Evolutionary conservation across 495 filamentous ascomycete species (phyloP).

Genomic region (Penicillium fimorum): DNA sequence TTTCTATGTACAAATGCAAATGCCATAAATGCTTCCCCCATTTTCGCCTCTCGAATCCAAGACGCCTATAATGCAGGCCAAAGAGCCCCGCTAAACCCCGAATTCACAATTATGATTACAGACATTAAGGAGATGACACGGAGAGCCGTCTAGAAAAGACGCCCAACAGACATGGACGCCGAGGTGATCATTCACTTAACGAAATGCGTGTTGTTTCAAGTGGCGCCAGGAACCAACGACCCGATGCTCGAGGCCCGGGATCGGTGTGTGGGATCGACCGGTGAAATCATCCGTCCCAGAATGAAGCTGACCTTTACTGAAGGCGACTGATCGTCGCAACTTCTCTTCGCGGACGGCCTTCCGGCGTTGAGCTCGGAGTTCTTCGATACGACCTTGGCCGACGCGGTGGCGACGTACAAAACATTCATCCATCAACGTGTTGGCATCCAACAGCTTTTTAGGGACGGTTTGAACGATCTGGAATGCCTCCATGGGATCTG

Average conservation of each 20-base stretch:
- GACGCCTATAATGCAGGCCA: constrained; percentile 18
- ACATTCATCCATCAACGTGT: constrained; percentile 74
- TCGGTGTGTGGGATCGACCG: constrained; percentile 30
- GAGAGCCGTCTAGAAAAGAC: not conserved
- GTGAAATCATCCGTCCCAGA: constrained; percentile 41
- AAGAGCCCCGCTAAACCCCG: not conserved
- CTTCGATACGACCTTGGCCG: constrained; percentile 60
- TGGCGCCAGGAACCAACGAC: constrained; percentile 43
- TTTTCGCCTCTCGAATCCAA: constrained; percentile 5
- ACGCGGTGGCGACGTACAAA: constrained; percentile 79
- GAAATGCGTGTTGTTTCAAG: constrained; percentile 43
- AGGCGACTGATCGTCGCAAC: constrained; percentile 39
- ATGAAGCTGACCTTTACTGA: constrained; percentile 41
- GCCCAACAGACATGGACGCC: not conserved
- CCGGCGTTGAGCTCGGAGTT: constrained; percentile 39
- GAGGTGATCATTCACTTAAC: constrained; percentile 17
- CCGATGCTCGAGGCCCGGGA: constrained; percentile 38
- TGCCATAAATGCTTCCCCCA: not conserved
- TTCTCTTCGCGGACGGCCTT: constrained; percentile 47
- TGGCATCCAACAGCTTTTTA: constrained; percentile 74
- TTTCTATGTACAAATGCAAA: constrained; percentile 14
- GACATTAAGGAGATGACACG: constrained; percentile 19
- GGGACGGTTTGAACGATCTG: constrained; percentile 93
- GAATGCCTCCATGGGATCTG: constrained; percentile 93
- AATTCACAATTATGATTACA: constrained; percentile 29